These are phyloP conservation scores for Ophiostoma angusticollis DNA, from an alignment of 2,329 filamentous ascomycete genomes.

Conservation along the genomic window DNA sequence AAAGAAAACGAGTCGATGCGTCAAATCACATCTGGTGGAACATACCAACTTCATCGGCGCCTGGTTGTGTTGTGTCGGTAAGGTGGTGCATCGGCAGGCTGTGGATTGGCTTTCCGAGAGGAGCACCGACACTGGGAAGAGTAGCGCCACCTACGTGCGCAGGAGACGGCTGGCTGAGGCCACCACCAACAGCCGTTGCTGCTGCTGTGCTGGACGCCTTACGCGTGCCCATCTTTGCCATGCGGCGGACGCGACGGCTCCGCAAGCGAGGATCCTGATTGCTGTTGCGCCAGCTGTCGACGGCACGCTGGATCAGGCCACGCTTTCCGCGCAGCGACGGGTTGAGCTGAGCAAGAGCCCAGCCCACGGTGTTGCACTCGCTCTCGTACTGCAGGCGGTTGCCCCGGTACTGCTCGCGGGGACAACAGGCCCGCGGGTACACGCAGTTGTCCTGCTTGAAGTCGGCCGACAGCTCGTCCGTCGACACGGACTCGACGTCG, in stretches of 20 bases:
- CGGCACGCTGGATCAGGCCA: slow-evolving; percentile 88
- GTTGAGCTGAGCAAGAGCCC: slow-evolving; percentile 90
- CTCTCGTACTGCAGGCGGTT: slow-evolving; percentile 95
- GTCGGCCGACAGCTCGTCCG: slow-evolving; percentile 68
- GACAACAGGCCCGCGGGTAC: slow-evolving; percentile 87
- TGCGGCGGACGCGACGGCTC: slow-evolving; percentile 80
- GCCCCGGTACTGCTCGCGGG: slow-evolving; percentile 90
- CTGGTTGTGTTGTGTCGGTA: slow-evolving; percentile 51
- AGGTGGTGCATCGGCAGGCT: slow-evolving; percentile 72
- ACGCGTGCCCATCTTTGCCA: slow-evolving; percentile 90
- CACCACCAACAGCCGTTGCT: slow-evolving; percentile 18
- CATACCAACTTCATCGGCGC: slow-evolving; percentile 90
- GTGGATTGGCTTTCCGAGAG: slow-evolving; percentile 54
- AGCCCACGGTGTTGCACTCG: slow-evolving; percentile 99
- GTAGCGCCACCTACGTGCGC: slow-evolving; percentile 32
- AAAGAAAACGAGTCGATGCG: slow-evolving; percentile 9
- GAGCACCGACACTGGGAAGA: slow-evolving; percentile 43
- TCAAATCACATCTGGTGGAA: slow-evolving; percentile 78
- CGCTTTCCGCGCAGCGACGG: slow-evolving; percentile 83
- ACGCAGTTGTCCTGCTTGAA: slow-evolving; percentile 99
- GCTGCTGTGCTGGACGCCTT: slow-evolving; percentile 46
- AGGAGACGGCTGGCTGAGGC: slow-evolving; percentile 10
- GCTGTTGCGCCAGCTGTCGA: slow-evolving; percentile 98
- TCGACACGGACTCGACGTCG: slow-evolving; percentile 92
- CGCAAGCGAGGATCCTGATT: slow-evolving; percentile 88